Evolutionary conservation across 805 yeast species (phyloP), one percentile per base, ranked within the genome.

Genomic region (Kuraishia ogatae): DNA sequence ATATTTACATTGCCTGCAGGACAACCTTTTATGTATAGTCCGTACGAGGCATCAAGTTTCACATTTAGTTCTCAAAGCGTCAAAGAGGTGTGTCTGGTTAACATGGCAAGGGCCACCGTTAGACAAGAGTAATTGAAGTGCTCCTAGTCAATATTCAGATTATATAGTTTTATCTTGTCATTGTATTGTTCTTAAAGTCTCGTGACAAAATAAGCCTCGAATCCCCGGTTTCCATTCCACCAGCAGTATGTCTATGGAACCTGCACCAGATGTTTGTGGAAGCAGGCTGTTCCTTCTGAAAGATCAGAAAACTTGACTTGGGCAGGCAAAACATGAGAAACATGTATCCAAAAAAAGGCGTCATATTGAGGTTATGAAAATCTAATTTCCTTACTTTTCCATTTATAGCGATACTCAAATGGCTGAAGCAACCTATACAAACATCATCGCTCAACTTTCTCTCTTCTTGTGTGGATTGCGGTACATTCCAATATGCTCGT

Each of bases 61-160:
- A 56, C 56, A 3, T 51, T 47, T 3, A 57, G 54, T 8, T 62
- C 56, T 35, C 13, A 17, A 3, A 35, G 15, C 3, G 17, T 35
- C 15, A 3, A 8, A 10, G 17, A 11, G 2, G 66, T 58, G 55
- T 78, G 81, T 55, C 77, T 75, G 17, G 79, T 57, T 57, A 72
- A 80, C 60, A 79, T 63, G 13, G 85, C 84, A 22, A 83, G 75
- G 1, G 85, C 80, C 20, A 82, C 86, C 0, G 87, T 82, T 22
- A 82, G 65, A 61, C 85, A 80, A 4, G 83, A 78, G 59, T 82
- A 86, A 62, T 82, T 87, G 48, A 74, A 59, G 61, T 82, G 87
- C 59, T 80, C 83, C 0, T 85, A 85, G 43, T 71, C 74, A 43
- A 79, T 74, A 58, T 82, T 81, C 50, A 80, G 57, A 22, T 66